Conservation (phyloP, 202 grass and related monocot species). For the Setaria italica region DNA sequence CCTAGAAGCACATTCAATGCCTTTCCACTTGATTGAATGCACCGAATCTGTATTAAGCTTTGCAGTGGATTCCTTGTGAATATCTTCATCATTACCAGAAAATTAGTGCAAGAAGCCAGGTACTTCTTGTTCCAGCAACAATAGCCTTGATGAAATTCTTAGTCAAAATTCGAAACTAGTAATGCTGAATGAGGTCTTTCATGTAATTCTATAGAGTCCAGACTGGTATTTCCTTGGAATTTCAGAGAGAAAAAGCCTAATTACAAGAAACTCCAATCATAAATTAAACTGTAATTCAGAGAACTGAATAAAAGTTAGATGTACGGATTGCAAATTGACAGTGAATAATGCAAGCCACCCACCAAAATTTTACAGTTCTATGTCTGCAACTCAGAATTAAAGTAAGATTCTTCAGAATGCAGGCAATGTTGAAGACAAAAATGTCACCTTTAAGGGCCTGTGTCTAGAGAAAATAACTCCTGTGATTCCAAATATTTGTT, state of each 20-base stretch:
- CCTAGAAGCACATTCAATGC: slow-evolving; percentile 55
- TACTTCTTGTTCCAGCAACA: slow-evolving; percentile 18
- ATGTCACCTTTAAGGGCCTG: neutral
- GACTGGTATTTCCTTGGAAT: slow-evolving; percentile 18
- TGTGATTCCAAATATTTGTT: neutral
- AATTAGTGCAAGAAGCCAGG: neutral
- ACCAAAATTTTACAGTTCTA: neutral
- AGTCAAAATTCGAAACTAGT: neutral
- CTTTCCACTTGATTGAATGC: slow-evolving; percentile 59
- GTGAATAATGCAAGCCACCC: neutral
- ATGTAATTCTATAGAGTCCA: neutral
- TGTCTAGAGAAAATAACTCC: neutral
- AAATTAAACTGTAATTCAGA: neutral
- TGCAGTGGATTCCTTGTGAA: slow-evolving; percentile 37
- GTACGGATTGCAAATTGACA: neutral
- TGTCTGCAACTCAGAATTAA: slow-evolving; percentile 3
- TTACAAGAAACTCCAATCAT: slow-evolving; percentile 12
- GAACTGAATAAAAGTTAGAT: neutral
- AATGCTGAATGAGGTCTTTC: neutral
- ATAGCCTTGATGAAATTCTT: slow-evolving; percentile 31
- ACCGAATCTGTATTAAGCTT: slow-evolving; percentile 36
- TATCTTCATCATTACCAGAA: slow-evolving; percentile 56
- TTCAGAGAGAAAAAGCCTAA: slow-evolving; percentile 24
- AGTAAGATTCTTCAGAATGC: slow-evolving; percentile 2
- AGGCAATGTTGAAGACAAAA: neutral